Evolutionary conservation across 352 stramenopile genomes (phyloP).

Genomic region (Phytophthora pseudosyringae): DNA sequence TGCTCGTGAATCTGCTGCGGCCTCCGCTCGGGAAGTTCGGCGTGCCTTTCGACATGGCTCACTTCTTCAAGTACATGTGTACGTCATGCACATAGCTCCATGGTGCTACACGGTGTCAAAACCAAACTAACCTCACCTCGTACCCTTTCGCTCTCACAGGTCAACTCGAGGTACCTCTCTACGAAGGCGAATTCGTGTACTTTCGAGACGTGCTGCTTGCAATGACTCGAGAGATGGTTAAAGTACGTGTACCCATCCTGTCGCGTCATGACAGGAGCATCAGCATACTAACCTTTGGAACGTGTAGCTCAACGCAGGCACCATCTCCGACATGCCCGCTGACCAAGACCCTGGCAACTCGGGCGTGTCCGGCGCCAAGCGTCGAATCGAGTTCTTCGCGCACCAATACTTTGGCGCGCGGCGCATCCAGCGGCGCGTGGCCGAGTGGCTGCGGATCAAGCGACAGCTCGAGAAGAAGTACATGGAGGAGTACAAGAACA

Average conservation of each 20-base stretch:
- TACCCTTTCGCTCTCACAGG: constrained; percentile 25
- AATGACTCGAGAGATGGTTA: constrained; percentile 83
- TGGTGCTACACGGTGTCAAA: not conserved
- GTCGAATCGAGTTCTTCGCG: constrained; percentile 62
- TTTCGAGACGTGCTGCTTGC: constrained; percentile 90
- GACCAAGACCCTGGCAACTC: constrained; percentile 37
- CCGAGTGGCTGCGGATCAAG: constrained; percentile 71
- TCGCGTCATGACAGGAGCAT: not conserved
- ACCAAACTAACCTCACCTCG: no score
- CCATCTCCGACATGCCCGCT: constrained; percentile 51
- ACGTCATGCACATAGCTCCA: constrained; percentile 25
- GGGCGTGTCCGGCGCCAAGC: constrained; percentile 22
- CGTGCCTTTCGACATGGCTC: constrained; percentile 46
- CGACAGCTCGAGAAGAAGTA: constrained; percentile 71
- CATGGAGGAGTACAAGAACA: constrained; percentile 87
- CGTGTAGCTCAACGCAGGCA: constrained; percentile 41
- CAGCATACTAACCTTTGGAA: not conserved
- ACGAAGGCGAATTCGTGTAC: constrained; percentile 82
- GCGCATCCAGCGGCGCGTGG: constrained; percentile 62
- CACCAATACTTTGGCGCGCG: constrained; percentile 78
- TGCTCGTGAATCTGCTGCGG: constrained; percentile 79
- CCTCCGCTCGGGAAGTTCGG: constrained; percentile 75
- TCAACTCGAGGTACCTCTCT: constrained; percentile 78
- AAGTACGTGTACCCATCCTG: constrained; percentile 45
- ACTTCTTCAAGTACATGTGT: constrained; percentile 70